Percentiles rank a stretch among this genome's conserved stretches.
These are phyloP conservation scores for Gaertneriomyces semiglobifer DNA, from an alignment of 192 early-diverging fungal genomes.

Conservation along the genomic window DNA sequence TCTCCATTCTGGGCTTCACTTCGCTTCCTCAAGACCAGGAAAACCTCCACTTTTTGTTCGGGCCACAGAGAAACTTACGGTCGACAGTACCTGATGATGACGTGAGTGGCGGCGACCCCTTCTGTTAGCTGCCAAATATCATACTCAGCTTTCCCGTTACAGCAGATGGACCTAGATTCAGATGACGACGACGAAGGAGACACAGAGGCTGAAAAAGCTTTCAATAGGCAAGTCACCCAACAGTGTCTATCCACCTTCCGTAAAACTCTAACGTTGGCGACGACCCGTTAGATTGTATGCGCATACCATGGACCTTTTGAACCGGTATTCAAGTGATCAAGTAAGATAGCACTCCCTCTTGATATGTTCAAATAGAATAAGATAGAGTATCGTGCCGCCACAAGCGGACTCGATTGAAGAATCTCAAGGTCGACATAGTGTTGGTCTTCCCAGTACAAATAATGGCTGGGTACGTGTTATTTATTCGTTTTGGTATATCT, in stretches of 20 bases:
- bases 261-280: neutral
- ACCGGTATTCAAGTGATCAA: slow-evolving; percentile 1
- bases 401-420: neutral
- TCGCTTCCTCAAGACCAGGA: slow-evolving; percentile 18
- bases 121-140: neutral
- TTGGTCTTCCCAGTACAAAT: neutral
- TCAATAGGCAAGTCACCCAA: neutral
- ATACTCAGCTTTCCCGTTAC: neutral
- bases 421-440: neutral
- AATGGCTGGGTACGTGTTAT: neutral
- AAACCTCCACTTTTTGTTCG: slow-evolving; percentile 6
- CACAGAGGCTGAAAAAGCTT: neutral
- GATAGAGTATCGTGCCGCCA: neutral
- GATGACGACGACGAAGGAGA: slow-evolving; percentile 6
- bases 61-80: neutral
- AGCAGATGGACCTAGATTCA: slow-evolving; percentile 17
- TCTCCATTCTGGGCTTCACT: slow-evolving; percentile 20
- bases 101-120: neutral
- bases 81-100: neutral
- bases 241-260: neutral
- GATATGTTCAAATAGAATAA: neutral
- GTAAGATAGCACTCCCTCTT: too few species aligned
- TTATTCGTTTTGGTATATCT: neutral
- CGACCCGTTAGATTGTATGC: neutral
- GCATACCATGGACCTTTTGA: neutral